Base-by-base conservation (phyloP, 179 eudicot species). In the Beta macrorhiza region DNA sequence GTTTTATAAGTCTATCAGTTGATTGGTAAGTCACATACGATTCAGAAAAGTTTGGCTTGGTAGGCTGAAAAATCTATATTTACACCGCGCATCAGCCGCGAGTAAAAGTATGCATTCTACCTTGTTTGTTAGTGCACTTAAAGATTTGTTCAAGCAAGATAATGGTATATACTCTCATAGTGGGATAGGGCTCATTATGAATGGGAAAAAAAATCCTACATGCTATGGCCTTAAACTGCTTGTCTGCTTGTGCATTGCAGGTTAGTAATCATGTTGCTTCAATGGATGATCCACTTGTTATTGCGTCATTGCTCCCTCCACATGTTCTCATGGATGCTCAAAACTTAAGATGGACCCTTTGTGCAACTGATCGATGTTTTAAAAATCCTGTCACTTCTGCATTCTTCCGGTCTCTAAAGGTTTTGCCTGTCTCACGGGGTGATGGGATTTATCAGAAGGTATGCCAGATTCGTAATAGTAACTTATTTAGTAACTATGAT, bases 221-320 rank as follows among this genome's bases (percentile, higher is more conserved):
- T 77, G 59, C 17, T 84, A 29, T 75, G 29, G 52, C 25, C 42
- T n/a, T 71, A 42, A 63, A 53, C n/a, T 19, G 13, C 62, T 51
- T 76, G 67, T 59, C n/a, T 19, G 17, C 62, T 51, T 76, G 67
- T 59, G 59, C 47, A 52, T 79, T 89, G 80, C 74, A 95, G 98
- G 98, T 95, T 70, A 95, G 98, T 90, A 95, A 95, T 82, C 98
- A 95, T 85, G 97, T 95, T 84, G 98, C 98, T 79, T 89, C 98
- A 69, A 81, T 95, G 84, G 98, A 95, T 82, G 98, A 95, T 79
- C 98, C 98, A 25, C 85, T 95, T 74, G 95, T 95, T 77, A 85
- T 92, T 87, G 90, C 98, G 74, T 79, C 98, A 5, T 87, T 95
- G 80, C 91, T 95, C 68, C 97, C 98, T 42, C 95, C 90, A 68